Percentiles rank a stretch among this genome's conserved stretches.
These are phyloP conservation scores for Rostrohypoxylon terebratum DNA, from an alignment of 495 filamentous ascomycete genomes.

Conservation along the genomic window DNA sequence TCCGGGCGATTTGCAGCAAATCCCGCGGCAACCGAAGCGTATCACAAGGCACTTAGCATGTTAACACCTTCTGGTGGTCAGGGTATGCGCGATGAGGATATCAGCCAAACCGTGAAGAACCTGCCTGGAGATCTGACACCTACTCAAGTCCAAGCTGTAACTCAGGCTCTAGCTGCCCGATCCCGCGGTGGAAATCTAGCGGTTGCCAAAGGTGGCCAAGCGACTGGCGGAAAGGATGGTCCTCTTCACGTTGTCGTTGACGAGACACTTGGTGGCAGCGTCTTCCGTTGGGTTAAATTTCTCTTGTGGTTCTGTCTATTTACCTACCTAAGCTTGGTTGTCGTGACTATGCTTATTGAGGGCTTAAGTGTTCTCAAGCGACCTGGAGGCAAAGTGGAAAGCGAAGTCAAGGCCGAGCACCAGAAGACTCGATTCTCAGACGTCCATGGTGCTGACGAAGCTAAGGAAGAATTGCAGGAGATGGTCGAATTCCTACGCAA, in stretches of 20 bases:
- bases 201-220: conserved; percentile 56
- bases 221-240: conserved; percentile 75
- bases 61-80: conserved; percentile 57
- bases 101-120: conserved; percentile 48
- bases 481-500: conserved; percentile 95
- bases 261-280: conserved; percentile 77
- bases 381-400: conserved; percentile 72
- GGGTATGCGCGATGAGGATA: conserved; percentile 48
- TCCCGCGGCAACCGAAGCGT: conserved; percentile 75
- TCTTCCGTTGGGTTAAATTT: conserved; percentile 94
- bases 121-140: conserved; percentile 58
- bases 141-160: conserved; percentile 83
- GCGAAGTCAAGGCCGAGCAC: conserved; percentile 88
- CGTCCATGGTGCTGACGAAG: conserved; percentile 97
- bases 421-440: conserved; percentile 93
- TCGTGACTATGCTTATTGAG: conserved; percentile 84
- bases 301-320: conserved; percentile 79
- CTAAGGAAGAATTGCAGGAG: conserved; percentile 97
- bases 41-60: conserved; percentile 77
- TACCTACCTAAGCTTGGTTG: conserved; percentile 76
- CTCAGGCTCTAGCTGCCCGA: conserved; percentile 85
- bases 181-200: conserved; percentile 74
- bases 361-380: conserved; percentile 80
- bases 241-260: conserved; percentile 97
- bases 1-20: conserved; percentile 86